Percentiles rank a stretch among this genome's conserved stretches.
These are phyloP conservation scores for Hamigera avellanea DNA, from an alignment of 495 filamentous ascomycete species.

Conservation along the genomic window DNA sequence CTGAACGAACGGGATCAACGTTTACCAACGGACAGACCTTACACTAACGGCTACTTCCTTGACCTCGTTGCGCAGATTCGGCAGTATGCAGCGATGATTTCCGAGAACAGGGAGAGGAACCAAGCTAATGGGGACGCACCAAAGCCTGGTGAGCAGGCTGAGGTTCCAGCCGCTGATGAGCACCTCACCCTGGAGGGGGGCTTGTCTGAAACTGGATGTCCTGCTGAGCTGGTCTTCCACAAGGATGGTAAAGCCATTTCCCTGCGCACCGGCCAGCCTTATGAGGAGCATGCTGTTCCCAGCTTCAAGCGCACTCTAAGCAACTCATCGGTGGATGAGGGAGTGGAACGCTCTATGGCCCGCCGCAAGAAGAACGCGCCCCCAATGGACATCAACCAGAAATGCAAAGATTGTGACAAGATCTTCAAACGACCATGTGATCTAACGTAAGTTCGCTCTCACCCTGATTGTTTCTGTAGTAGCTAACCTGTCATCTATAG, in stretches of 20 bases:
- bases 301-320: slow-evolving; percentile 50
- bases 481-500: slow-evolving; percentile 19
- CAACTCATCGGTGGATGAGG: slow-evolving; percentile 50
- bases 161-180: slow-evolving; percentile 14
- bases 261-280: slow-evolving; percentile 49
- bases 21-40: slow-evolving; percentile 70
- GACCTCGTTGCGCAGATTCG: slow-evolving; percentile 82
- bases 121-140: slow-evolving; percentile 9
- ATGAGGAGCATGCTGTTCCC: slow-evolving; percentile 22
- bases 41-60: slow-evolving; percentile 86
- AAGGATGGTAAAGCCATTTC: slow-evolving; percentile 70
- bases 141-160: slow-evolving; percentile 14
- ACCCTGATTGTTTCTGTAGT: background rate
- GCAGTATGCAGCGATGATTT: slow-evolving; percentile 53
- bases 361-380: slow-evolving; percentile 68
- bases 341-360: slow-evolving; percentile 77
- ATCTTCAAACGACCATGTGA: slow-evolving; percentile 89
- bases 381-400: slow-evolving; percentile 62
- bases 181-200: slow-evolving; percentile 65
- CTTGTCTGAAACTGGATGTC: slow-evolving; percentile 61
- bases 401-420: slow-evolving; percentile 72
- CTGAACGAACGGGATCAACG: slow-evolving; percentile 72
- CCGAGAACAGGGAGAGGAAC: slow-evolving; percentile 34
- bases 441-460: slow-evolving; percentile 39
- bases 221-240: slow-evolving; percentile 65